Conservation (phyloP, 1,284 basidiomycete genomes). For the Albatrellus sp. region DNA sequence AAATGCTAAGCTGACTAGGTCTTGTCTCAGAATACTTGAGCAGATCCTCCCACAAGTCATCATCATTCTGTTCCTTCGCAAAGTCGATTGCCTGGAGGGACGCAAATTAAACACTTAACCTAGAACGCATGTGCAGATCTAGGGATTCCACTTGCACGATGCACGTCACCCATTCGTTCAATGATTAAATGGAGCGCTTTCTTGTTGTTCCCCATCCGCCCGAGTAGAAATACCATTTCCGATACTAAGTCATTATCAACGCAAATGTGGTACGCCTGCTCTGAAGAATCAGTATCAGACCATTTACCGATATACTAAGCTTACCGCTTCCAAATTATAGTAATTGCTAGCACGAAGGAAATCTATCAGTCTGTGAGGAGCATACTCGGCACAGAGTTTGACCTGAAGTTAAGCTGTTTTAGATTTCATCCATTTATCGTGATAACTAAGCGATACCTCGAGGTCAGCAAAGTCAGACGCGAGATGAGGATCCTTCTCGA, state of each 20-base stretch:
- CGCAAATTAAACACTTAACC: too few species aligned
- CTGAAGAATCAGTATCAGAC: neutral
- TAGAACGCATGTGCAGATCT: neutral
- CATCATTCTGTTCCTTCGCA: conserved; percentile 93
- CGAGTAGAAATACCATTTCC: conserved; percentile 97
- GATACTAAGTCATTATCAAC: conserved; percentile 78
- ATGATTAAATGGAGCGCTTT: conserved; percentile 92
- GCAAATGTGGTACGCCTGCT: conserved; percentile 81
- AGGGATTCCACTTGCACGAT: conserved; percentile 42
- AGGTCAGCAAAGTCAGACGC: conserved; percentile 76
- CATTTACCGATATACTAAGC: conserved; percentile 6
- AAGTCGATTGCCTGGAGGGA: conserved; percentile 83
- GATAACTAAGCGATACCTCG: conserved; percentile 36
- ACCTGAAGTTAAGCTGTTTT: conserved; percentile 33
- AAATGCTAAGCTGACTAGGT: conserved; percentile 42
- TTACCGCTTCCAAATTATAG: conserved; percentile 80
- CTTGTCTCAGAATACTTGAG: conserved; percentile 89
- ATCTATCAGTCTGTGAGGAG: conserved; percentile 69
- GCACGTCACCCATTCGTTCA: conserved; percentile 87
- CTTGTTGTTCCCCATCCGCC: conserved; percentile 96
- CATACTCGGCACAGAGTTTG: conserved; percentile 85
- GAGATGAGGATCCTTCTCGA: conserved; percentile 77
- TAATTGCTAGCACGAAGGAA: conserved; percentile 88
- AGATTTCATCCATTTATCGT: neutral
- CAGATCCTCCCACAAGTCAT: conserved; percentile 97